Base-by-base conservation (phyloP, 2,329 filamentous ascomycete species). In the Elsinoe fawcettii region DNA sequence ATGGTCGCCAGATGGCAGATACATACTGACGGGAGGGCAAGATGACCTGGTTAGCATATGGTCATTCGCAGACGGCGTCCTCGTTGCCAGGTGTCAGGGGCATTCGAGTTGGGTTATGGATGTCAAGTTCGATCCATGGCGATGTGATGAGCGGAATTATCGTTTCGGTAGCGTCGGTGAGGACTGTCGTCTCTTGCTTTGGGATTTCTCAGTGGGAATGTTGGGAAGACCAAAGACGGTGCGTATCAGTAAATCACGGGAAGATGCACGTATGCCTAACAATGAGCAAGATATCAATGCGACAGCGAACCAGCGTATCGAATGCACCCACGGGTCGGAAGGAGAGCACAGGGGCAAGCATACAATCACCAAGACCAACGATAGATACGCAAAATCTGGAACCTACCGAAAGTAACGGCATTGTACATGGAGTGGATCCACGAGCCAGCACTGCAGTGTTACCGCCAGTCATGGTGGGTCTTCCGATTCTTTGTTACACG, bases 161-260 rank as follows among this genome's bases (percentile, higher is more conserved):
- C 83, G 93, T 1, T 96, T 99, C 66, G 93, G 93, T 27, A 96
- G 90, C 66, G 92, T 99, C 0, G 93, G 92, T 12, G 92, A 97
- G 69, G 93, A 99, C 69, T 89, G 91, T 65, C 81, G 90, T 58
- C 76, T 99, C 16, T 82, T 96, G 59, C 76, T 99, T 11, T 99
- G 93, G 93, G 93, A 99, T 74, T 99, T 99, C 70, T 96, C 86
- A 63, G 90, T 96, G 41, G 90, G 90, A 64, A 97, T 97, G 92
- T 78, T 99, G 65, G 88, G 95, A 71, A 82, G 91, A 60, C 92
- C 93, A 18, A 92, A 92, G 73, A 86, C 83, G 63, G 87, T 90
- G 75, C 67, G 87, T 80, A 36, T 49, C 20, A 22, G 14, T 14
- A 27, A 16, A n/a, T 16, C n/a, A 25, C 18, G 20, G 18, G 9